Conservation (phyloP, 2,329 filamentous ascomycete species). For the Hymenoscyphus fraxineus region DNA sequence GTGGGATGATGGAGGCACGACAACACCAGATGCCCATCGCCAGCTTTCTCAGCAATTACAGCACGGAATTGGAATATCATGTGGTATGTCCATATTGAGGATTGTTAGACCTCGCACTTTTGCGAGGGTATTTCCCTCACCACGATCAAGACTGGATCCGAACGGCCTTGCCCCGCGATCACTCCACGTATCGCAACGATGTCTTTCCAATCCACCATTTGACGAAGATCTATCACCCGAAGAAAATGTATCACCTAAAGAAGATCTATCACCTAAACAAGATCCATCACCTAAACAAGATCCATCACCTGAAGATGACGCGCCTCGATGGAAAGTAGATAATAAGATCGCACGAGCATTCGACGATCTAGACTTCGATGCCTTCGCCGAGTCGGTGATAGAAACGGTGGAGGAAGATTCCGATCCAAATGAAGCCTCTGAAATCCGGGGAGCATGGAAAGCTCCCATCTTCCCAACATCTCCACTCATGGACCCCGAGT, state of each 20-base stretch:
- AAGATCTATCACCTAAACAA: neutral
- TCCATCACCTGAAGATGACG: neutral
- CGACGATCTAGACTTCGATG: neutral
- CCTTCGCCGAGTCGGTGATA: neutral
- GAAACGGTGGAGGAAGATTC: neutral
- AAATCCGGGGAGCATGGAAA: neutral
- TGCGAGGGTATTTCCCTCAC: neutral
- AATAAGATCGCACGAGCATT: neutral
- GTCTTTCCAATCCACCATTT: neutral
- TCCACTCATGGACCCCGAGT: constrained; percentile 44
- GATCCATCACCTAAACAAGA: neutral
- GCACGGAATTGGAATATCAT: neutral
- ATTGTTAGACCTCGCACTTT: constrained; percentile 23
- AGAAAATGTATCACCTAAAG: neutral
- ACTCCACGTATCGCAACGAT: neutral
- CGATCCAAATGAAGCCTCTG: neutral
- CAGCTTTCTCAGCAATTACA: neutral
- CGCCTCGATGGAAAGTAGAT: neutral
- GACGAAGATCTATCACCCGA: neutral
- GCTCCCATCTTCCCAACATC: constrained; percentile 38
- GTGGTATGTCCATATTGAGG: constrained; percentile 30
- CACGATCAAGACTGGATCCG: neutral
- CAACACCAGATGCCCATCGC: neutral
- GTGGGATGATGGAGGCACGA: too few species aligned
- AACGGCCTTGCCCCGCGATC: neutral